Percentiles rank a stretch among this genome's conserved stretches.
phyloP scores from a whole-genome alignment of 352 stramenopile species.

The Blastocystis sp. region DNA sequence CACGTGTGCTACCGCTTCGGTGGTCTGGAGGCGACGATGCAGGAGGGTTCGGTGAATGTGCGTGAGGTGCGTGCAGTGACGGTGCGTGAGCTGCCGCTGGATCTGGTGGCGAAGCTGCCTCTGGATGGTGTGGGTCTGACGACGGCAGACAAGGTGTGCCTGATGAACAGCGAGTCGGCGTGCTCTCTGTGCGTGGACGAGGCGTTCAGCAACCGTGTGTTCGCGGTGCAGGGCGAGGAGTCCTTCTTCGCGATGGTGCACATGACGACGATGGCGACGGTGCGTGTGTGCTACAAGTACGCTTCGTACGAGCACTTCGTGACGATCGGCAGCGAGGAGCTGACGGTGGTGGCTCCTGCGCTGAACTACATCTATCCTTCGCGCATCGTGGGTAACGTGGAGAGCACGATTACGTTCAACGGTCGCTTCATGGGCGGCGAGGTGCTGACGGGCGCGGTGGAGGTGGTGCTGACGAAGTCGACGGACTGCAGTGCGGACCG shows the following conservation, averaged over 20 bases:
- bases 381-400: constrained; percentile 47
- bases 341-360: constrained; percentile 10
- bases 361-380: constrained; percentile 26
- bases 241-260: constrained; percentile 22
- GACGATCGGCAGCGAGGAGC: not conserved
- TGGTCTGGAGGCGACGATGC: not conserved
- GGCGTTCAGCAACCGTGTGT: not conserved
- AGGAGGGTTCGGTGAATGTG: not conserved
- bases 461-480: constrained; percentile 3
- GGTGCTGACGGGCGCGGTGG: not conserved
- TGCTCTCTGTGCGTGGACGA: not conserved
- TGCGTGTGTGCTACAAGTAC: constrained; percentile 52
- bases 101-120: constrained; percentile 10
- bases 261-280: not conserved
- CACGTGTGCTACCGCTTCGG: constrained; percentile 29
- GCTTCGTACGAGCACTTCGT: not conserved
- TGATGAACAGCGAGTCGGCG: not conserved
- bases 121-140: constrained; percentile 40
- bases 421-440: constrained; percentile 34
- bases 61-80: not conserved
- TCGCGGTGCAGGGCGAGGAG: not conserved
- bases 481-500: not conserved
- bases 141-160: constrained; percentile 1
- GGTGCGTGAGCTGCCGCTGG: not conserved
- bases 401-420: constrained; percentile 17